These are phyloP conservation scores for Colletotrichum falcatum DNA, from an alignment of 2,329 filamentous ascomycete species.

Conservation along the genomic window DNA sequence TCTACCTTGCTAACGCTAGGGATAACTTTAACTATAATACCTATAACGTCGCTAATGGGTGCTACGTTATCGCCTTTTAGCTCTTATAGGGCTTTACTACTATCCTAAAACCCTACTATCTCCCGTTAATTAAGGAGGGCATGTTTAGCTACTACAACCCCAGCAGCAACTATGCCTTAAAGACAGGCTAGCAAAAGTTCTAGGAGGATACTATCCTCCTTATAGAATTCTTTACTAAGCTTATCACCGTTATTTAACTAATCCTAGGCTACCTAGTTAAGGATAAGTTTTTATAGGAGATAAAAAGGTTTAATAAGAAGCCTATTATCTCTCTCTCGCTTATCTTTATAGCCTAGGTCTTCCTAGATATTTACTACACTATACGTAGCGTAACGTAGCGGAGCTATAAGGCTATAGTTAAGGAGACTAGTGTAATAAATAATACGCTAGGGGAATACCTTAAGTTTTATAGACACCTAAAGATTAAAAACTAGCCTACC, in stretches of 20 bases:
- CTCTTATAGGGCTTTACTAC: neutral
- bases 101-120: neutral
- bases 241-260: neutral
- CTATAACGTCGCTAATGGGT: neutral
- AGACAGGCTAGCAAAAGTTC: neutral
- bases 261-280: neutral
- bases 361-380: neutral
- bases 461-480: neutral
- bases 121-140: neutral
- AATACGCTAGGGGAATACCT: neutral
- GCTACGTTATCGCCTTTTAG: neutral
- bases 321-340: neutral
- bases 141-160: neutral
- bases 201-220: neutral
- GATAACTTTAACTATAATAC: neutral
- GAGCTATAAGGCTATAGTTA: neutral
- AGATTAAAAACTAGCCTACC: neutral
- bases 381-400: neutral
- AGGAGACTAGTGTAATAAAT: neutral
- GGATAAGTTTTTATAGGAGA: neutral
- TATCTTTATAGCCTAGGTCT: neutral
- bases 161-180: neutral
- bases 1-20: neutral
- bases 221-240: neutral
- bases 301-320: neutral